A percentile compares a stretch with the other conserved stretches of the same genome.
phyloP scores from a whole-genome alignment of 805 yeast species.

The Nakazawaea molendinolei region DNA sequence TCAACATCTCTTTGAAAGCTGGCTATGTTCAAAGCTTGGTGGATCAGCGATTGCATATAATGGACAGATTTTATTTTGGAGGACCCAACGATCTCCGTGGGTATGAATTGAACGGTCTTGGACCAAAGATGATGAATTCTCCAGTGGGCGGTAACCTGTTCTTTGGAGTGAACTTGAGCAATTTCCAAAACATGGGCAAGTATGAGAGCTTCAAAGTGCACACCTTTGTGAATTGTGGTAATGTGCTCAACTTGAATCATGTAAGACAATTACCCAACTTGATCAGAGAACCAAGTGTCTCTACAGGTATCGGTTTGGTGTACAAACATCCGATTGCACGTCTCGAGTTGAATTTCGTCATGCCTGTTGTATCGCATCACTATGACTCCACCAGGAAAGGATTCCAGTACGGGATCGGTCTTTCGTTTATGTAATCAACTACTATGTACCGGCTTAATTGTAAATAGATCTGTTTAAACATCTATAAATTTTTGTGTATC shows the following conservation, averaged over 20 bases:
- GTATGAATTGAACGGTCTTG: conserved; percentile 43
- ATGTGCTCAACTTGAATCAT: conserved; percentile 24
- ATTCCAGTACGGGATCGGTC: conserved; percentile 52
- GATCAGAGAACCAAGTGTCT: conserved; percentile 25
- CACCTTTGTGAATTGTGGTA: conserved; percentile 41
- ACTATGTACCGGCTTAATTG: neutral
- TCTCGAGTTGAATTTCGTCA: conserved; percentile 48
- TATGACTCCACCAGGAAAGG: conserved; percentile 46
- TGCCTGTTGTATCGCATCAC: conserved; percentile 39
- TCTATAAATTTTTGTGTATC: conserved; percentile 31
- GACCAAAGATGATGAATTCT: conserved; percentile 44
- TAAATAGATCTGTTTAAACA: neutral
- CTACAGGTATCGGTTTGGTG: conserved; percentile 42
- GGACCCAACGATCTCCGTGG: conserved; percentile 56
- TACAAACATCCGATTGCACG: conserved; percentile 54
- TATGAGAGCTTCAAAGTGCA: conserved; percentile 45
- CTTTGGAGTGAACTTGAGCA: conserved; percentile 37
- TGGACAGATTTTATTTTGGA: conserved; percentile 51
- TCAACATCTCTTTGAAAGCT: conserved; percentile 19
- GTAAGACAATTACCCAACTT: conserved; percentile 6
- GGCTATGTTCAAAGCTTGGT: conserved; percentile 21
- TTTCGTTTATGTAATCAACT: conserved; percentile 40
- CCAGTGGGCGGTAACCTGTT: conserved; percentile 49
- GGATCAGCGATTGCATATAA: conserved; percentile 24
- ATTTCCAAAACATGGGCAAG: conserved; percentile 37